Evolutionary conservation across 169 alveolate genomes (phyloP), one percentile per base, ranked within the genome.

Genomic region (Plasmodium gonderi): DNA sequence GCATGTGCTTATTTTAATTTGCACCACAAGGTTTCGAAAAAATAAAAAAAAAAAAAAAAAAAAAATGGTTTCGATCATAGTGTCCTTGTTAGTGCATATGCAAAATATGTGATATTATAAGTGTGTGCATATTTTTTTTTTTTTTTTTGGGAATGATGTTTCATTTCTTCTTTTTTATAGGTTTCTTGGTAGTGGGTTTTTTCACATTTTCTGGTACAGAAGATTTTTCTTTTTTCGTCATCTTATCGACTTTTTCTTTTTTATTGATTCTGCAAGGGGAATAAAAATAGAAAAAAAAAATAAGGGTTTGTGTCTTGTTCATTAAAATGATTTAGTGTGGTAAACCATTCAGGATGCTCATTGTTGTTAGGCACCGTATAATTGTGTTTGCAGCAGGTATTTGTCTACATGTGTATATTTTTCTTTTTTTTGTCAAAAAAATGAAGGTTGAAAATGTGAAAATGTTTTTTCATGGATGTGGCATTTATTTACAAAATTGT

Each of bases 131-230:
- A 54, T 54, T 7, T 54, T 5, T 36, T 33, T 76, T 67, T 67
- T 11, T 67, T 29, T 33, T 33, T 23, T 67, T n/a, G n/a, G n/a
- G n/a, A 11, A 5, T 67, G 42, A 0, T n/a, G 6, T 12, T 23
- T 79, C 26, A 54, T n/a, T 79, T 54, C 68, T 79, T 79, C 65
- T 54, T 79, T 79, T 79, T 79, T n/a, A 49, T 54, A 14, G 44
- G 14, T 79, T 79, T 79, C 20, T 79, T 79, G 12, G 54, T 14
- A 31, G 14, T 31, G 44, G 60, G 42, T 54, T 49, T 79, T 14
- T 79, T 79, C 77, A 51, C 51, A n/a, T 23, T 44, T 14, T 79
- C 42, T 51, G 36, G n/a, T 20, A 23, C 44, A 17, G 78, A 23
- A 3, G 29, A 42, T 5, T 49, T 54, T 79, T 54, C 60, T 33